Evolutionary conservation across 73 alveolate genomes (phyloP).

Genomic region (Blepharisma stoltei): DNA sequence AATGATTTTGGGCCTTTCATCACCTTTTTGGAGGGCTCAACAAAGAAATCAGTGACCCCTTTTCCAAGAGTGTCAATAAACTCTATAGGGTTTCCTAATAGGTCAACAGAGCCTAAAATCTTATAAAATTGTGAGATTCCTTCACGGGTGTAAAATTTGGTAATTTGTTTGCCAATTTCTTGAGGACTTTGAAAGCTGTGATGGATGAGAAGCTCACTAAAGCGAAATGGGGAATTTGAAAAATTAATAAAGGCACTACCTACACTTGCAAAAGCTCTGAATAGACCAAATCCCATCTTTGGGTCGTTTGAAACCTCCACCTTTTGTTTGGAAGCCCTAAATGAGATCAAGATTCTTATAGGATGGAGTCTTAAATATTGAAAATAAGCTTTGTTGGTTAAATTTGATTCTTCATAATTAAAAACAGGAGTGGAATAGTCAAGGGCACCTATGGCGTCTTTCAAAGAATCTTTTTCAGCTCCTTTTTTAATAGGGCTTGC

Average conservation of each 20-base stretch:
- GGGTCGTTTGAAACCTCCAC: neutral
- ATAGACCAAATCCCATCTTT: neutral
- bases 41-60: slow-evolving; percentile 67
- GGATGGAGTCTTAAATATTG: neutral
- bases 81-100: slow-evolving; percentile 80
- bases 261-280: neutral
- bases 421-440: neutral
- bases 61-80: slow-evolving; percentile 71
- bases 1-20: slow-evolving; percentile 78
- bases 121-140: slow-evolving; percentile 73
- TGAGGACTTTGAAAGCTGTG: slow-evolving; percentile 6
- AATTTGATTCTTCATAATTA: neutral
- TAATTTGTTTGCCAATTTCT: neutral
- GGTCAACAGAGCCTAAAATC: slow-evolving; percentile 74
- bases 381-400: slow-evolving; percentile 13
- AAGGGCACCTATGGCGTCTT: neutral
- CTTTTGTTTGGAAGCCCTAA: neutral
- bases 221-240: slow-evolving; percentile 16
- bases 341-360: neutral
- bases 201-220: neutral
- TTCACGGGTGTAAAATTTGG: slow-evolving; percentile 53
- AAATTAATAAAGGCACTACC: slow-evolving; percentile 13
- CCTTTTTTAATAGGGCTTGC: neutral
- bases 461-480: neutral
- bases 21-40: slow-evolving; percentile 70